Base-by-base conservation (phyloP, 805 yeast species). In the Kockiozyma suomiensis region DNA sequence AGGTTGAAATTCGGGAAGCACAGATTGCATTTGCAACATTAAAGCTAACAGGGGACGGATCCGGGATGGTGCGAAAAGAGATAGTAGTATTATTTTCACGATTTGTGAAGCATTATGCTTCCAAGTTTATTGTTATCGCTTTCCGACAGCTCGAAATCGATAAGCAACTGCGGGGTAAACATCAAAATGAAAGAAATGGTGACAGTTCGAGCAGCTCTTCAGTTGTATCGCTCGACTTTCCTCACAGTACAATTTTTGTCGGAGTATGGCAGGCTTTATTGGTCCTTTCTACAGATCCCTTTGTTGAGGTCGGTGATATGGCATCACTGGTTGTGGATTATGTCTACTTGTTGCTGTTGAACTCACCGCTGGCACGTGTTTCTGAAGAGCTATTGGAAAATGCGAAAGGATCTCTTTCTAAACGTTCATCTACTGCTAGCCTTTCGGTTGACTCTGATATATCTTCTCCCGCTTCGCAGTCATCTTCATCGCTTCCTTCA, bases 191-290 rank as follows among this genome's bases (percentile, higher is more conserved):
- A 33, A 40, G 12, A 15, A 30, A n/a, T 19, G 28, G 54, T 17
- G 41, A 28, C 21, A 32, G 25, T 23, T 10, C 52, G 6, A 19
- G 28, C 28, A 35, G 41, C 17, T 8, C 21, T 4, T 51, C 62
- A 12, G 17, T 54, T 10, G 45, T 38, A 13, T 51, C 60, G 5
- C 15, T 46, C 13, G 55, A 55, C 6, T 59, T 62, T 1, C 94
- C 97, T 0, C 88, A 90, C 71, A 96, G 97, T 0, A 86, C 97
- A 0, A 81, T 90, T 7, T 90, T 87, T 72, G 82, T 90, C 56
- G 87, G 96, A 0, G 83, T 87, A 7, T 94, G 98, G 97, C 88
- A 90, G 66, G 85, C 93, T 0, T 72, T 93, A 35, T 76, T 94
- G 49, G 84, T 90, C 28, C 74, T 90, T 30, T 82, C 96, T 0